These are phyloP conservation scores for Metschnikowia orientalis DNA, from an alignment of 805 yeast genomes.

Conservation along the genomic window DNA sequence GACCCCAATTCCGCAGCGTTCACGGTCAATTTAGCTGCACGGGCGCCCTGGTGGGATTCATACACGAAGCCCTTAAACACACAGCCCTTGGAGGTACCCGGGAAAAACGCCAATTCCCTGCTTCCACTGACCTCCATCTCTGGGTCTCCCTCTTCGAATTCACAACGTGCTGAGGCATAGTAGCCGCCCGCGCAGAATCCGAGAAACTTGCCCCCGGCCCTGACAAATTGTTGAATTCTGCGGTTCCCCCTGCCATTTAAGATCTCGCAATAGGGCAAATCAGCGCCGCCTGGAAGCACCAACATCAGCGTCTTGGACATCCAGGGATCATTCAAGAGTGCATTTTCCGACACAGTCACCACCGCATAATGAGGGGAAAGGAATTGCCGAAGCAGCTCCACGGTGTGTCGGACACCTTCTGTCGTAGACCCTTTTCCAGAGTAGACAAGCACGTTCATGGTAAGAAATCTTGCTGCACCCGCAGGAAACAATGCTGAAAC, in stretches of 20 bases:
- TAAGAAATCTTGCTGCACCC: too few species aligned
- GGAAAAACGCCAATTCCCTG: constrained; percentile 76
- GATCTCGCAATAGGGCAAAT: constrained; percentile 72
- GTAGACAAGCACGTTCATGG: constrained; percentile 21
- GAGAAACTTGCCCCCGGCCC: constrained; percentile 73
- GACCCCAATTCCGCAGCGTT: constrained; percentile 27
- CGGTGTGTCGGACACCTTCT: constrained; percentile 79
- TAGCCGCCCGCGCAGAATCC: constrained; percentile 98
- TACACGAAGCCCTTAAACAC: constrained; percentile 79
- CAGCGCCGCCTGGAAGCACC: constrained; percentile 97
- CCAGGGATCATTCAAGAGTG: constrained; percentile 80
- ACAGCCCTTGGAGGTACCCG: constrained; percentile 80
- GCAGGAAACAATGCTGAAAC: too few species aligned
- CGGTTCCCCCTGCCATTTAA: constrained; percentile 68
- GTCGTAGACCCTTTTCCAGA: constrained; percentile 73
- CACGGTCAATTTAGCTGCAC: constrained; percentile 47
- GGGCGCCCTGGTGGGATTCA: constrained; percentile 71
- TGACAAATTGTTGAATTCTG: constrained; percentile 58
- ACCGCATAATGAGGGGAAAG: constrained; percentile 90
- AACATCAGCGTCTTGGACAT: constrained; percentile 67
- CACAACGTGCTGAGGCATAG: constrained; percentile 68
- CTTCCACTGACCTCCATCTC: constrained; percentile 77
- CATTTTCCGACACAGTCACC: constrained; percentile 56
- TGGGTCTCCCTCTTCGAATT: constrained; percentile 75
- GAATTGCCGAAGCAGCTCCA: constrained; percentile 67